phyloP scores from a whole-genome alignment of 768 basidiomycete genomes.

The Trametes meyenii region DNA sequence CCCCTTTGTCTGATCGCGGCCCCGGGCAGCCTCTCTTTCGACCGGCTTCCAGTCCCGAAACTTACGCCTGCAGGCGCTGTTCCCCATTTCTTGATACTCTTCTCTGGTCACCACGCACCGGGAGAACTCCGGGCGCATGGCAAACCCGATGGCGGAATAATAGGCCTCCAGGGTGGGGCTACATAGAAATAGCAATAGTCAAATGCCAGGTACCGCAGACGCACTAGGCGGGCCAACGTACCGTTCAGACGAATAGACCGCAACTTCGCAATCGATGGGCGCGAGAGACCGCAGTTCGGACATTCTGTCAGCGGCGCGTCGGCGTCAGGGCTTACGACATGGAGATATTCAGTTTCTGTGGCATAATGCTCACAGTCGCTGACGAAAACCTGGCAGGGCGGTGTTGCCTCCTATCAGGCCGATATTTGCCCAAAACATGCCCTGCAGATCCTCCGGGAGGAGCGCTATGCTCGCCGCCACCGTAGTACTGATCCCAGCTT shows the following conservation, averaged over 20 bases:
- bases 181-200: conserved; percentile 22
- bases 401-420: conserved; percentile 86
- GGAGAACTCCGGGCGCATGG: conserved; percentile 52
- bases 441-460: conserved; percentile 80
- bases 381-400: conserved; percentile 71
- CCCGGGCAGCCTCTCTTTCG: conserved; percentile 22
- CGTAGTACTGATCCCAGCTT: conserved; percentile 76
- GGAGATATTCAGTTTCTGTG: neutral
- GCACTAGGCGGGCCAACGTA: conserved; percentile 43
- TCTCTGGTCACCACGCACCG: conserved; percentile 66
- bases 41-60: conserved; percentile 62
- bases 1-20: conserved; percentile 19
- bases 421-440: conserved; percentile 96
- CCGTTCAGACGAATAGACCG: conserved; percentile 73
- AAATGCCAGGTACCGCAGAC: conserved; percentile 12
- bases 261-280: conserved; percentile 78
- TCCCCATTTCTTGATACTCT: conserved; percentile 87
- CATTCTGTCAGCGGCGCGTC: conserved; percentile 46
- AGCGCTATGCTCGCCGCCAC: conserved; percentile 75
- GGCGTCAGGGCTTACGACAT: conserved; percentile 12
- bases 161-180: conserved; percentile 74
- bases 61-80: conserved; percentile 71
- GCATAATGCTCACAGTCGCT: conserved; percentile 59
- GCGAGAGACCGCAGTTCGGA: conserved; percentile 78
- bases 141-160: conserved; percentile 60